Evolutionary conservation across 1,284 basidiomycete species (phyloP).

Genomic region (Athelia psychrophila): DNA sequence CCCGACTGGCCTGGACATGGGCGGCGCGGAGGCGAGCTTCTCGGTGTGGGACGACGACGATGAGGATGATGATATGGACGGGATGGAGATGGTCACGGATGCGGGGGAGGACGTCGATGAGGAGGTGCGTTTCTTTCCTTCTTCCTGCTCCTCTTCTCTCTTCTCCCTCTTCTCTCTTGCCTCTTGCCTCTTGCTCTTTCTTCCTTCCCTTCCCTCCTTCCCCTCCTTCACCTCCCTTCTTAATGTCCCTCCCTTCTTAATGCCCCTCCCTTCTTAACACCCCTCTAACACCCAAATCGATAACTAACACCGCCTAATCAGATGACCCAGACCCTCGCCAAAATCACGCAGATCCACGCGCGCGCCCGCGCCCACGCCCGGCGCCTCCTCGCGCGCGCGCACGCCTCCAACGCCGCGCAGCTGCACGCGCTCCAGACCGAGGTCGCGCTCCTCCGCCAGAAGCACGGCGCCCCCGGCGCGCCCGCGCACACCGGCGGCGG

Average conservation of each 20-base stretch:
- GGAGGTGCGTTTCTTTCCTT: constrained; percentile 35
- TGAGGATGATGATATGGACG: constrained; percentile 25
- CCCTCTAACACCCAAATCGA: too few species aligned
- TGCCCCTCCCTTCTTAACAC: too few species aligned
- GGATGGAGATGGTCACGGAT: constrained; percentile 68
- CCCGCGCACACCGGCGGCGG: constrained; percentile 1
- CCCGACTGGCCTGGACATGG: constrained; percentile 10
- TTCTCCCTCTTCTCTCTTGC: too few species aligned
- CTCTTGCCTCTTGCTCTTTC: too few species aligned
- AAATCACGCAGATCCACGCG: constrained; percentile 56
- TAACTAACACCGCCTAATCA: constrained; percentile 20
- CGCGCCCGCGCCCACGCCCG: constrained; percentile 70
- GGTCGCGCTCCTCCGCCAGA: constrained; percentile 36
- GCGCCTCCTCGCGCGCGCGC: constrained; percentile 71
- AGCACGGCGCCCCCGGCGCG: not conserved
- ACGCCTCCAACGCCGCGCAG: constrained; percentile 72
- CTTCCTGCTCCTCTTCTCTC: too few species aligned
- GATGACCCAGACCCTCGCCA: constrained; percentile 57
- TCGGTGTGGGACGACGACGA: constrained; percentile 24
- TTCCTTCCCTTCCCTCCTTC: too few species aligned
- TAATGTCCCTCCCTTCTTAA: too few species aligned
- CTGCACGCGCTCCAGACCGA: constrained; percentile 79
- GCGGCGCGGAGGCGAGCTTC: constrained; percentile 9
- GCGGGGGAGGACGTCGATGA: constrained; percentile 62
- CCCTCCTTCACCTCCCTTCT: too few species aligned